Conservation (phyloP, 192 early-diverging fungal genomes). For the Entophlyctis luteolus region DNA sequence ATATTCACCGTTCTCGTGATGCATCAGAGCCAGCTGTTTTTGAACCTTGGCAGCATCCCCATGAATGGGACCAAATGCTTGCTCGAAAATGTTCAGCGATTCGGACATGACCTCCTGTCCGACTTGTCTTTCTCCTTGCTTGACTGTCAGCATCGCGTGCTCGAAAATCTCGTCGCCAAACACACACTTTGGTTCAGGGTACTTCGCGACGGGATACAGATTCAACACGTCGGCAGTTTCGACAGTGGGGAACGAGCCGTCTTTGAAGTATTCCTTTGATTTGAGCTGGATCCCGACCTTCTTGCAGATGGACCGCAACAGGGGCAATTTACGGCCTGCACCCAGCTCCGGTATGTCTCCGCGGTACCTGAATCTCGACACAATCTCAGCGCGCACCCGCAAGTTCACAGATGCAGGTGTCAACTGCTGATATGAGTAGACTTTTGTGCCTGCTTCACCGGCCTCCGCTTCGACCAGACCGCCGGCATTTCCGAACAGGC, state of each 20-base stretch:
- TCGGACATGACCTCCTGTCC: conserved; percentile 81
- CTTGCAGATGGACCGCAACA: conserved; percentile 77
- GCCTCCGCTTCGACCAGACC: background rate
- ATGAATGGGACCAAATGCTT: conserved; percentile 88
- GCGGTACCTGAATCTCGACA: conserved; percentile 70
- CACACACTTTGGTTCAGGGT: conserved; percentile 50
- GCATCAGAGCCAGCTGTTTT: conserved; percentile 74
- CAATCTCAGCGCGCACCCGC: conserved; percentile 61
- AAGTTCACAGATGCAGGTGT: conserved; percentile 60
- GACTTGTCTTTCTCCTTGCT: conserved; percentile 72
- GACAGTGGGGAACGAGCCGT: conserved; percentile 45
- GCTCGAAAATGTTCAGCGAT: conserved; percentile 84
- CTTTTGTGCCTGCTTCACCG: conserved; percentile 20
- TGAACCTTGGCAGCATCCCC: conserved; percentile 84
- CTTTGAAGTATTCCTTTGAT: conserved; percentile 62
- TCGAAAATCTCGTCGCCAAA: conserved; percentile 68
- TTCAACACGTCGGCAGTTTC: conserved; percentile 67
- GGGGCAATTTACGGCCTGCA: conserved; percentile 36
- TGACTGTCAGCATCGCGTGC: conserved; percentile 71
- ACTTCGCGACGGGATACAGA: conserved; percentile 70
- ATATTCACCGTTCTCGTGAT: conserved; percentile 70
- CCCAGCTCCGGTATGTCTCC: conserved; percentile 33
- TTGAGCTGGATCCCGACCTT: conserved; percentile 85
- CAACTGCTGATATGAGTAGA: conserved; percentile 55
- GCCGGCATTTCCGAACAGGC: conserved; percentile 76